Percentiles rank a stretch among this genome's conserved stretches.
phyloP scores from a whole-genome alignment of 345 rosid genomes.

The Arabidopsis thaliana region TAIR10.1 NC_003074.8:9775501-9776000 shows the following conservation, averaged over 20 bases:
- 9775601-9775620: slow-evolving; percentile 25
- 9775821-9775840: neutral
- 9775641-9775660: slow-evolving; percentile 14
- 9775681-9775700: slow-evolving; percentile 4
- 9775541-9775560: slow-evolving; percentile 1
- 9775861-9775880: neutral
- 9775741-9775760: slow-evolving; percentile 1
- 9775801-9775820: neutral
- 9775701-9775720: neutral
- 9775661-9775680: neutral
- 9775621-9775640: neutral
- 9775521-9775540: neutral
- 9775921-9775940: neutral
- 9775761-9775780: slow-evolving; percentile 1
- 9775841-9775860: neutral
- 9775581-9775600: slow-evolving; percentile 9
- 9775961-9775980: neutral
- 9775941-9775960: slow-evolving; percentile 23
- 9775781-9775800: neutral
- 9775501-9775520: slow-evolving; percentile 18
- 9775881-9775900: slow-evolving; percentile 1
- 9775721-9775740: neutral
- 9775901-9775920: slow-evolving; percentile 6
- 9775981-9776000: neutral
- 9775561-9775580: slow-evolving; percentile 7